A percentile compares a stretch with the other conserved stretches of the same genome.
Conservation (phyloP, 805 yeast genomes). For the Isabelozyma rhagii region DNA sequence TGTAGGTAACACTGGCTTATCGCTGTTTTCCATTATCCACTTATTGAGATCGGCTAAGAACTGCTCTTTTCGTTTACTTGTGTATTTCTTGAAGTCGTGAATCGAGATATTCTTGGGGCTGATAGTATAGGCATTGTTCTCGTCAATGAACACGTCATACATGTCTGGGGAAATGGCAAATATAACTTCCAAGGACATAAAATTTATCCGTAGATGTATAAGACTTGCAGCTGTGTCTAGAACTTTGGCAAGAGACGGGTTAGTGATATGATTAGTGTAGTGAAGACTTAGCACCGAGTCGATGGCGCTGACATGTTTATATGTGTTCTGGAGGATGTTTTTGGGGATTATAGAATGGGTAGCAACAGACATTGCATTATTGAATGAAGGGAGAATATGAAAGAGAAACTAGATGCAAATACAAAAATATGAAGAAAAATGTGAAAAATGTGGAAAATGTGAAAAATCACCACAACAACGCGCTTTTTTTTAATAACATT, state of each 20-base stretch:
- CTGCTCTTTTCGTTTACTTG: slow-evolving; percentile 13
- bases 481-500: neutral
- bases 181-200: neutral
- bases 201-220: slow-evolving; percentile 13
- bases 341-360: slow-evolving; percentile 8
- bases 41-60: slow-evolving; percentile 13
- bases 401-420: neutral
- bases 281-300: slow-evolving; percentile 32
- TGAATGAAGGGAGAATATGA: too few relatives aligned
- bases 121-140: neutral
- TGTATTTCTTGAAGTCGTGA: slow-evolving; percentile 8
- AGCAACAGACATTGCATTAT: too few relatives aligned
- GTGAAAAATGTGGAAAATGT: neutral
- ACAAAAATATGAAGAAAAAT: neutral
- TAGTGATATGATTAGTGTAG: slow-evolving; percentile 27
- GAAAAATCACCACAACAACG: neutral
- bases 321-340: slow-evolving; percentile 2
- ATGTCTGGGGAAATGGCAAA: slow-evolving; percentile 5
- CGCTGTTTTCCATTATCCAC: slow-evolving; percentile 21
- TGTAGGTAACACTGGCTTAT: slow-evolving; percentile 5
- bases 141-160: slow-evolving; percentile 7
- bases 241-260: slow-evolving; percentile 19
- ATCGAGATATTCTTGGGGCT: slow-evolving; percentile 8
- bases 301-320: slow-evolving; percentile 17
- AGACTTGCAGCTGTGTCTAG: slow-evolving; percentile 17